These are phyloP conservation scores for Colletotrichum lupini DNA, from an alignment of 2,329 filamentous ascomycete species.

Conservation along the genomic window DNA sequence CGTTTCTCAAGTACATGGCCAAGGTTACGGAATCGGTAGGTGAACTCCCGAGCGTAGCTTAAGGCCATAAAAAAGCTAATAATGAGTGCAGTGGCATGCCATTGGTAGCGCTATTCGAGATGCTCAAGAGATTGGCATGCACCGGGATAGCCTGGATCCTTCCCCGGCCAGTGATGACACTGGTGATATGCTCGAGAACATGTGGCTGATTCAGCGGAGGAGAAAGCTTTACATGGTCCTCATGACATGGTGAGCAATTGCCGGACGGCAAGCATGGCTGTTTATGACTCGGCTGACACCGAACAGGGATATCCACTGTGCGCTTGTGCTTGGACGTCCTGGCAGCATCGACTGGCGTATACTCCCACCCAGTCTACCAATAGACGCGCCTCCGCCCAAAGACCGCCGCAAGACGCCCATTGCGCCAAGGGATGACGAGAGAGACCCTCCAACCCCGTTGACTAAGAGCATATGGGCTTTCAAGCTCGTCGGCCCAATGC, in stretches of 20 bases:
- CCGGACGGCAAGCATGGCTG: constrained; percentile 20
- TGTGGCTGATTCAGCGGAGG: constrained; percentile 69
- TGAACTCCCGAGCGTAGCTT: constrained; percentile 19
- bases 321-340: constrained; percentile 65
- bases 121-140: constrained; percentile 71
- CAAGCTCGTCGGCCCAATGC: constrained; percentile 58
- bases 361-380: constrained; percentile 59
- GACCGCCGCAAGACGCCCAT: constrained; percentile 61
- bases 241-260: constrained; percentile 47
- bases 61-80: neutral
- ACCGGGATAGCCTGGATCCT: constrained; percentile 64
- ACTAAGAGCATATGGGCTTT: constrained; percentile 64
- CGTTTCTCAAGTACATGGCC: constrained; percentile 69
- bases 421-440: constrained; percentile 54
- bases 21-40: constrained; percentile 67
- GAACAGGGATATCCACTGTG: constrained; percentile 65
- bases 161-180: constrained; percentile 56
- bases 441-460: constrained; percentile 66
- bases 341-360: constrained; percentile 64
- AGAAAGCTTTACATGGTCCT: constrained; percentile 66
- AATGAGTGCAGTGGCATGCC: constrained; percentile 59
- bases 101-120: constrained; percentile 68
- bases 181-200: constrained; percentile 63
- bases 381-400: constrained; percentile 63
- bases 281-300: constrained; percentile 29